These are phyloP conservation scores for Paradendryphiella salina DNA, from an alignment of 2,329 filamentous ascomycete species.

Conservation along the genomic window DNA sequence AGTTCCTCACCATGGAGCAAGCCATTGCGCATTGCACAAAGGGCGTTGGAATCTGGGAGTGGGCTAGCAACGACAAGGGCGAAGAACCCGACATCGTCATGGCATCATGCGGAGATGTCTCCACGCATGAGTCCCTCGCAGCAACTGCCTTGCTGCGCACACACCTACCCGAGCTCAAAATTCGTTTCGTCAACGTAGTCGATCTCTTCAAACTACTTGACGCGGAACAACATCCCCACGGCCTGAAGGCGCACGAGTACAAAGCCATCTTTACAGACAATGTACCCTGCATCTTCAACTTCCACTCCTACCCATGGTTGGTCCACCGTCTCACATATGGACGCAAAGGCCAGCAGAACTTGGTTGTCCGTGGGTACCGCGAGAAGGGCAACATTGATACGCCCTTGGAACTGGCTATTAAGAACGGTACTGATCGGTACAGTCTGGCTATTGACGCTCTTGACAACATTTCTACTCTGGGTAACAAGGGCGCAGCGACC, in stretches of 20 bases:
- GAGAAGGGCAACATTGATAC: slow-evolving; percentile 87
- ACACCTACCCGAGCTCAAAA: slow-evolving; percentile 70
- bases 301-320: slow-evolving; percentile 82
- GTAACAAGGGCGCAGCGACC: slow-evolving; percentile 65
- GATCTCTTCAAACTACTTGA: slow-evolving; percentile 81
- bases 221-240: slow-evolving; percentile 71
- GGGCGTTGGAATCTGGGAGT: slow-evolving; percentile 76
- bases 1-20: slow-evolving; percentile 73
- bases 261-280: slow-evolving; percentile 70
- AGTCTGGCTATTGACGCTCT: slow-evolving; percentile 77
- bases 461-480: slow-evolving; percentile 64
- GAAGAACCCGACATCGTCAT: slow-evolving; percentile 74
- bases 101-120: slow-evolving; percentile 74
- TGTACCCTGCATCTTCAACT: slow-evolving; percentile 78
- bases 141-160: slow-evolving; percentile 74
- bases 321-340: slow-evolving; percentile 77
- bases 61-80: slow-evolving; percentile 71
- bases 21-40: slow-evolving; percentile 77
- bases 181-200: slow-evolving; percentile 78
- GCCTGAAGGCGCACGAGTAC: slow-evolving; percentile 64
- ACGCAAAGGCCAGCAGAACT: slow-evolving; percentile 66
- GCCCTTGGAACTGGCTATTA: slow-evolving; percentile 74
- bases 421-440: slow-evolving; percentile 77
- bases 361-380: slow-evolving; percentile 77
- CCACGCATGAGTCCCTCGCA: slow-evolving; percentile 73